phyloP scores from a whole-genome alignment of 2,329 filamentous ascomycete species.

The Fusarium torulosum region DNA sequence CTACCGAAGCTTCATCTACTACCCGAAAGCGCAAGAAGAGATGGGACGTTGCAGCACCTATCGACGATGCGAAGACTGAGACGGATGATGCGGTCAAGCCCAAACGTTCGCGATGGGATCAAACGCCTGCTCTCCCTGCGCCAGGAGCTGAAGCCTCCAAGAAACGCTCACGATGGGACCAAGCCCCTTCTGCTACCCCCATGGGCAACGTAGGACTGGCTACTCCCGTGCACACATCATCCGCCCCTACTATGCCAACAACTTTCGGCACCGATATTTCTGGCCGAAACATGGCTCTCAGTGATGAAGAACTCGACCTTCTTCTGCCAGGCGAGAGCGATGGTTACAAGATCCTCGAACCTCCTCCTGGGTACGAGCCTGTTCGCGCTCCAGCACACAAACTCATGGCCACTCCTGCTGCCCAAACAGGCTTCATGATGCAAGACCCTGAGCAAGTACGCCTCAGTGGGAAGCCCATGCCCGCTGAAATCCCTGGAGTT shows the following conservation, averaged over 20 bases:
- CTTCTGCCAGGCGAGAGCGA: conserved; percentile 90
- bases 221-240: conserved; percentile 81
- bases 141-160: conserved; percentile 73
- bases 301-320: conserved; percentile 92
- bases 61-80: conserved; percentile 64
- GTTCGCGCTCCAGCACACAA: conserved; percentile 82
- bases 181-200: conserved; percentile 85
- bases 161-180: conserved; percentile 90
- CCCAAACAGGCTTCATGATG: conserved; percentile 94
- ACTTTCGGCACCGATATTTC: conserved; percentile 86
- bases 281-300: conserved; percentile 82
- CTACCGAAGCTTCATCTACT: conserved; percentile 71
- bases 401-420: conserved; percentile 77
- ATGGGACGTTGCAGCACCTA: conserved; percentile 82
- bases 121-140: conserved; percentile 71
- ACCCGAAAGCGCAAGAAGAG: conserved; percentile 91
- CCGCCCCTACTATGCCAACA: conserved; percentile 64
- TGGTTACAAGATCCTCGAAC: conserved; percentile 91
- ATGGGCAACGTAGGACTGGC: conserved; percentile 79
- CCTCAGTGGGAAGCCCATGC: conserved; percentile 87
- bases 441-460: conserved; percentile 91
- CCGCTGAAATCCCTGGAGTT: conserved; percentile 95
- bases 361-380: conserved; percentile 91
- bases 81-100: conserved; percentile 68
- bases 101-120: conserved; percentile 90